A percentile compares a stretch with the other conserved stretches of the same genome.
Evolutionary conservation across 2,329 filamentous ascomycete genomes (phyloP).

Genomic region (Blastomyces gilchristii): DNA sequence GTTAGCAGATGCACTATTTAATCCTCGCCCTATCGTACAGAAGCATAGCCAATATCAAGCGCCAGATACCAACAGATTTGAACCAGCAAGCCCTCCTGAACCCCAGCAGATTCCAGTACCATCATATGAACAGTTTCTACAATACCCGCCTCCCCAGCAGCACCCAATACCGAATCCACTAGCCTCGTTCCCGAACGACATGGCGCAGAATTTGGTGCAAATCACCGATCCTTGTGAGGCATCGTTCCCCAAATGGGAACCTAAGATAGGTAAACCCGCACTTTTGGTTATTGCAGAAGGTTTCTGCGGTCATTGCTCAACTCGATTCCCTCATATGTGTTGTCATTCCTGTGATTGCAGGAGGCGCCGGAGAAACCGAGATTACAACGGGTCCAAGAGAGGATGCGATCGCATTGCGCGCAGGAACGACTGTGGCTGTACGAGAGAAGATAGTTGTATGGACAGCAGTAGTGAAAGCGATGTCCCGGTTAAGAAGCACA

Average conservation of each 20-base stretch:
- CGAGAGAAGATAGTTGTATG: background rate
- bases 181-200: background rate
- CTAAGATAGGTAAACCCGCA: too few relatives aligned
- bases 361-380: background rate
- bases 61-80: background rate
- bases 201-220: background rate
- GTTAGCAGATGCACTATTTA: constrained; percentile 9
- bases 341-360: background rate
- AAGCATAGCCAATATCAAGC: background rate
- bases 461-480: constrained; percentile 1
- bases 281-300: background rate
- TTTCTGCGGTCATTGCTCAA: background rate
- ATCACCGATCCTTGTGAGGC: too few relatives aligned
- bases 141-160: background rate
- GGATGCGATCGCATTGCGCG: background rate
- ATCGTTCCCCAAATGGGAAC: background rate
- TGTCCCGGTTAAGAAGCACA: background rate
- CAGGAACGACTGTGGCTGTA: background rate
- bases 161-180: background rate
- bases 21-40: background rate
- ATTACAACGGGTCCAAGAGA: background rate
- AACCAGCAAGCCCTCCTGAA: background rate
- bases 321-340: background rate
- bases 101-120: background rate
- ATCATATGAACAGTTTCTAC: background rate